phyloP scores from a whole-genome alignment of 768 basidiomycete species.

The Boletus sensibilis region DNA sequence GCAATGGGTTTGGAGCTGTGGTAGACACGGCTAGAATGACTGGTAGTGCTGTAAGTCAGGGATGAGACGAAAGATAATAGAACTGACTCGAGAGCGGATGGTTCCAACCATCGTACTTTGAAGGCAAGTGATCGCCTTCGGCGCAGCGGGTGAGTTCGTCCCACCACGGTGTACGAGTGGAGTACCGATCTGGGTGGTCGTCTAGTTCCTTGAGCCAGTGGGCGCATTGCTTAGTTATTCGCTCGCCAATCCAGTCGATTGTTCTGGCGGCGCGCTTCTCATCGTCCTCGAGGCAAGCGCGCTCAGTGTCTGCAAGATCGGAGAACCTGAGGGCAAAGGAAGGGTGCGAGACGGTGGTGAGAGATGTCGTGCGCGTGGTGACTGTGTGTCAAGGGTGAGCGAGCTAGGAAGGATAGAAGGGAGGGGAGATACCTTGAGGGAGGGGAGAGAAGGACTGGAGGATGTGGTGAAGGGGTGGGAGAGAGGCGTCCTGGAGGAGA shows the following conservation, averaged over 20 bases:
- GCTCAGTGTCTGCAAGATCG: constrained; percentile 67
- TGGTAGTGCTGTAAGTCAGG: constrained; percentile 31
- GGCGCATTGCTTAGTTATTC: constrained; percentile 59
- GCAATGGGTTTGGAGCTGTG: constrained; percentile 75
- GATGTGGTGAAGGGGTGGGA: constrained; percentile 71
- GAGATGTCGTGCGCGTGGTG: constrained; percentile 72
- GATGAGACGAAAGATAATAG: constrained; percentile 4
- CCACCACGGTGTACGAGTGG: constrained; percentile 76
- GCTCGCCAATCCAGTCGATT: constrained; percentile 84
- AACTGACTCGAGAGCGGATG: constrained; percentile 77
- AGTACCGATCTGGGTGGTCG: constrained; percentile 39
- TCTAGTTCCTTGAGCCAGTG: constrained; percentile 75
- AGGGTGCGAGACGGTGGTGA: constrained; percentile 66
- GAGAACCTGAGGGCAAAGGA: constrained; percentile 81
- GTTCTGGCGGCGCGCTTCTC: constrained; percentile 73
- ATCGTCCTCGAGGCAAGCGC: constrained; percentile 75
- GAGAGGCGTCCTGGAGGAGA: constrained; percentile 52
- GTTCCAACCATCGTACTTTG: constrained; percentile 77
- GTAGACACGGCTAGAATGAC: constrained; percentile 84
- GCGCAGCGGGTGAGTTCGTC: constrained; percentile 75
- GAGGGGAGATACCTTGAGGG: constrained; percentile 59
- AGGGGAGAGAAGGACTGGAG: constrained; percentile 85
- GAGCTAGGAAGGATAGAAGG: neutral
- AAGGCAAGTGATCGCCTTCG: constrained; percentile 75
- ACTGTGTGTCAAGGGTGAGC: constrained; percentile 44